These are phyloP conservation scores for Pleurostoma richardsiae DNA, from an alignment of 2,329 filamentous ascomycete species.

Conservation along the genomic window DNA sequence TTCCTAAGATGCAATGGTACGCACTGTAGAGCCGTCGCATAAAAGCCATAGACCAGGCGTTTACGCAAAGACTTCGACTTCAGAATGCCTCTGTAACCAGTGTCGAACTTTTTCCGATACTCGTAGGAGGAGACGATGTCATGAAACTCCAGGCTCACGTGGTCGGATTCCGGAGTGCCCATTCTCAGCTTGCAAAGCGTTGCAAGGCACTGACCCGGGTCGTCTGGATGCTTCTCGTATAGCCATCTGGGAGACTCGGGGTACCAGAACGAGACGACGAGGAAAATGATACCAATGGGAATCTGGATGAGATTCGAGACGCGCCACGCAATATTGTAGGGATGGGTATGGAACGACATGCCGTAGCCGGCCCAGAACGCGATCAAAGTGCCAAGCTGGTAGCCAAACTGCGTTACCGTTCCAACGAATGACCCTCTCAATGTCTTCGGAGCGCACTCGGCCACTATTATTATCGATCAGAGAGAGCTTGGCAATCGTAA, in stretches of 20 bases:
- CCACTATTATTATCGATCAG: constrained; percentile 11
- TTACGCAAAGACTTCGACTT: constrained; percentile 26
- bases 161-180: constrained; percentile 19
- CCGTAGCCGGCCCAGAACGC: constrained; percentile 38
- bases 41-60: constrained; percentile 28
- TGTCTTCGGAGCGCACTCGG: constrained; percentile 31
- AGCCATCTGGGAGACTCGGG: constrained; percentile 27
- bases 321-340: constrained; percentile 36
- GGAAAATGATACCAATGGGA: constrained; percentile 29
- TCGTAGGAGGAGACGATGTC: constrained; percentile 28
- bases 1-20: background rate
- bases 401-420: constrained; percentile 33
- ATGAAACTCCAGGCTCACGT: constrained; percentile 26
- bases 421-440: constrained; percentile 33
- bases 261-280: constrained; percentile 29
- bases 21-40: constrained; percentile 21
- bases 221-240: constrained; percentile 27
- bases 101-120: constrained; percentile 21
- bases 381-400: constrained; percentile 35
- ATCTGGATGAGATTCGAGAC: constrained; percentile 35
- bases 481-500: background rate
- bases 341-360: constrained; percentile 32
- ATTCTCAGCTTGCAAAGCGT: constrained; percentile 23
- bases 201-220: constrained; percentile 20
- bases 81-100: constrained; percentile 25